Percentiles rank a stretch among this genome's conserved stretches.
These are phyloP conservation scores for Cladophialophora chaetospira DNA, from an alignment of 2,329 filamentous ascomycete genomes.

Conservation along the genomic window DNA sequence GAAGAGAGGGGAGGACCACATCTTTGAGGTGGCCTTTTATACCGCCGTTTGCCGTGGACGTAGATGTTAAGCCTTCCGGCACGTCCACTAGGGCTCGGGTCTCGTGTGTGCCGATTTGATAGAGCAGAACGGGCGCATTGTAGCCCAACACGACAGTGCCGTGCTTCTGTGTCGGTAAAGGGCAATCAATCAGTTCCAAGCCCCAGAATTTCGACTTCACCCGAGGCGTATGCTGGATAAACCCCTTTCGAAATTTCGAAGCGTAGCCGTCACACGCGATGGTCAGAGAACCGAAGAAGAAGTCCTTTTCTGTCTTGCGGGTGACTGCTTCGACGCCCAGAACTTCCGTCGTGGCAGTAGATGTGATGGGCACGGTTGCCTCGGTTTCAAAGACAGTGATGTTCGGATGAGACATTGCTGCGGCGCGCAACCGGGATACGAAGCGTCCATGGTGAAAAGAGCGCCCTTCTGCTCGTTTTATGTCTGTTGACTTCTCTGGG, in stretches of 20 bases:
- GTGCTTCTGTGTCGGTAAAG: constrained; percentile 71
- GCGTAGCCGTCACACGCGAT: constrained; percentile 90
- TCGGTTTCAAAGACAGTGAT: constrained; percentile 91
- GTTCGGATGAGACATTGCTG: constrained; percentile 74
- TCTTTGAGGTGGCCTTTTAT: constrained; percentile 82
- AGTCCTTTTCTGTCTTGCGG: constrained; percentile 64
- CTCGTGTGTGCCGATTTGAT: constrained; percentile 95
- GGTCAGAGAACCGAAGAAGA: constrained; percentile 85
- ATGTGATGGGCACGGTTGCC: constrained; percentile 72
- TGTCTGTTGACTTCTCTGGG: constrained; percentile 25
- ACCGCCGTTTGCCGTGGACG: constrained; percentile 73
- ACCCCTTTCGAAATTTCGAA: constrained; percentile 84
- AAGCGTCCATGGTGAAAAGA: constrained; percentile 95
- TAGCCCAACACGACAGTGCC: constrained; percentile 87
- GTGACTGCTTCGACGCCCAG: constrained; percentile 80
- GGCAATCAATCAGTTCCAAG: constrained; percentile 85
- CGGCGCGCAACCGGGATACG: constrained; percentile 75
- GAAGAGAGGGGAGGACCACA: constrained; percentile 76
- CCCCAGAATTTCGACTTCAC: constrained; percentile 89
- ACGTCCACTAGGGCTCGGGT: constrained; percentile 89
- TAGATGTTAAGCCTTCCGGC: constrained; percentile 73
- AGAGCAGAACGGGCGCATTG: constrained; percentile 78
- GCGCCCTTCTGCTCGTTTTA: constrained; percentile 67
- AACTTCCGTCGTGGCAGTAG: constrained; percentile 68
- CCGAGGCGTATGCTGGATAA: constrained; percentile 66